phyloP scores from a whole-genome alignment of 192 early-diverging fungal genomes.

The Coemansia umbellata region DNA sequence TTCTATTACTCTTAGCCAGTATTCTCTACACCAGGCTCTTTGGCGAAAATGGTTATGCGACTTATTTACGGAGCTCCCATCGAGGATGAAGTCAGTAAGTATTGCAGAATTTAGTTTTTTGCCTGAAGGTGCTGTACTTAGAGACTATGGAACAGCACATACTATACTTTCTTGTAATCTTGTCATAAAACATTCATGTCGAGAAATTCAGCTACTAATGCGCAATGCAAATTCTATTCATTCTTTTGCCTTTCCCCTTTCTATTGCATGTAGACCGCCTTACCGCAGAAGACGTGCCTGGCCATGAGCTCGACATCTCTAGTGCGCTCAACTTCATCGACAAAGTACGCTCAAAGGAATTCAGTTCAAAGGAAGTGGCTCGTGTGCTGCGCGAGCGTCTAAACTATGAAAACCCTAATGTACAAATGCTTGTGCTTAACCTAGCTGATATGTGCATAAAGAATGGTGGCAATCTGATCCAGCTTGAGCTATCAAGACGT shows the following conservation, averaged over 20 bases:
- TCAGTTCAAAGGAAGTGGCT: constrained; percentile 69
- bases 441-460: constrained; percentile 92
- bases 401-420: constrained; percentile 90
- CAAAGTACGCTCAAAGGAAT: constrained; percentile 83
- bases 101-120: no score
- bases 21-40: not conserved
- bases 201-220: no score
- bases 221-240: no score
- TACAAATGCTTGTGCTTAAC: constrained; percentile 84
- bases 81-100: constrained; percentile 51
- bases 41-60: constrained; percentile 39
- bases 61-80: constrained; percentile 49
- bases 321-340: constrained; percentile 88
- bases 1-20: no score
- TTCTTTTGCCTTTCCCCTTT: no score
- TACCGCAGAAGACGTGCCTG: constrained; percentile 86
- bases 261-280: constrained; percentile 65
- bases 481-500: constrained; percentile 78
- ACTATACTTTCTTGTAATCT: no score
- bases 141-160: not conserved
- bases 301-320: constrained; percentile 79
- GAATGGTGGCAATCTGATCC: constrained; percentile 84
- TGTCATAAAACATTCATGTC: no score
- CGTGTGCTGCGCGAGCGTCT: constrained; percentile 75
- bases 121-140: no score